phyloP scores from a whole-genome alignment of 176 grass and related monocot genomes.

The Carex pumila region DNA sequence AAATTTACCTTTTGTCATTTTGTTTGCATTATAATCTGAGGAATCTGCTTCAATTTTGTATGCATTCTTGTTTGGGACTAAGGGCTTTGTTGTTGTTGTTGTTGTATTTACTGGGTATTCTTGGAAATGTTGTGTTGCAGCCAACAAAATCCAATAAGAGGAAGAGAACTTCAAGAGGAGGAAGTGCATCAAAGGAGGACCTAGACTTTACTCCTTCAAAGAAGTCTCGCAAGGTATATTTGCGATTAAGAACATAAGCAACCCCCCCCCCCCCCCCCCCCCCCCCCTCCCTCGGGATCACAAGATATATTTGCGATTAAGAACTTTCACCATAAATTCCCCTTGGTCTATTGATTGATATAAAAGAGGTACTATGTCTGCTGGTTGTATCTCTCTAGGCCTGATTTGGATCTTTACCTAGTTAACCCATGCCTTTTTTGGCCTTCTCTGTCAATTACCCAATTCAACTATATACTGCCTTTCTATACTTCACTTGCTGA shows the following conservation, averaged over 20 bases:
- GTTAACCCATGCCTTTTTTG: background rate
- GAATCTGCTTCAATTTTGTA: constrained; percentile 1
- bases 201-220: constrained; percentile 31
- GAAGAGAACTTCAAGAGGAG: constrained; percentile 45
- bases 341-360: background rate
- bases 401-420: background rate
- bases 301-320: constrained; percentile 39
- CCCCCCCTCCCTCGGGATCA: background rate
- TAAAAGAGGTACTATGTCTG: background rate
- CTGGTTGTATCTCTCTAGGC: background rate
- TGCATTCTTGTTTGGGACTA: too few relatives aligned
- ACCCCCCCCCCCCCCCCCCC: too few relatives aligned
- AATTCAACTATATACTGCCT: background rate
- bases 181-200: constrained; percentile 50
- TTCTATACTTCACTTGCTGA: background rate
- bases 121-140: constrained; percentile 28
- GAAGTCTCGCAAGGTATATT: constrained; percentile 58
- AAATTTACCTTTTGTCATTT: background rate
- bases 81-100: background rate
- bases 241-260: background rate
- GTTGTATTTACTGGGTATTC: constrained; percentile 14
- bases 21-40: constrained; percentile 7
- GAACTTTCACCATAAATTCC: background rate
- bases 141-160: constrained; percentile 68
- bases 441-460: background rate